Conservation (phyloP, 371 early-diverging fungal species). For the Dichotomocladium elegans region DNA sequence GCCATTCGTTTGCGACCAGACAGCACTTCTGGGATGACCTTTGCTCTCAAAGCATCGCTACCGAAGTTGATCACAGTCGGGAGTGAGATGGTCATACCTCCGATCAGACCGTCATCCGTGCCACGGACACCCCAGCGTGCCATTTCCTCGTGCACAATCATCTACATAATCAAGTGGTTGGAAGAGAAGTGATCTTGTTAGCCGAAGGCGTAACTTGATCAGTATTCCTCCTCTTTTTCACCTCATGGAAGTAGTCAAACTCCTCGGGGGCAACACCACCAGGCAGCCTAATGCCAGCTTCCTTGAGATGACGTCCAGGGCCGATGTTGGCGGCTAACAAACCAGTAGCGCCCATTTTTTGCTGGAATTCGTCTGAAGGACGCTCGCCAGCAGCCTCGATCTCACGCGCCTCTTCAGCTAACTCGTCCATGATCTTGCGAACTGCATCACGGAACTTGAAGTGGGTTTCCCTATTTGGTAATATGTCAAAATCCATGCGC, state of each 20-base stretch:
- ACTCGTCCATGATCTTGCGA: conserved; percentile 34
- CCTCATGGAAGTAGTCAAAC: conserved; percentile 65
- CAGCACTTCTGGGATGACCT: conserved; percentile 62
- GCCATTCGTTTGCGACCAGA: conserved; percentile 73
- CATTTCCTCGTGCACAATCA: conserved; percentile 74
- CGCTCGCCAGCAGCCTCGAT: conserved; percentile 36
- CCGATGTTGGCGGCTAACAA: conserved; percentile 30
- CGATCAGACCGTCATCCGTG: conserved; percentile 32
- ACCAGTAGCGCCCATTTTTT: conserved; percentile 39
- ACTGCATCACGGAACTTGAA: conserved; percentile 35
- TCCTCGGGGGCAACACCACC: conserved; percentile 51
- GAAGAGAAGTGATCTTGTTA: background rate
- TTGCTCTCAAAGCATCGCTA: conserved; percentile 14
- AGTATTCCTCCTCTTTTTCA: no score
- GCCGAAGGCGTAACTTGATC: background rate
- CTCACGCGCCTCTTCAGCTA: conserved; percentile 35
- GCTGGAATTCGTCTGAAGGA: conserved; percentile 41
- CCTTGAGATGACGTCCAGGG: conserved; percentile 31
- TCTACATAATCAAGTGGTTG: background rate
- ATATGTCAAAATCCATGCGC: no score
- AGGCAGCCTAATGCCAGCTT: conserved; percentile 26
- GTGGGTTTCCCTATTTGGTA: conserved; percentile 45
- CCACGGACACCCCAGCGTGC: conserved; percentile 43
- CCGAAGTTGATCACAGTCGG: conserved; percentile 53
- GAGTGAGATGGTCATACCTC: conserved; percentile 35